Conservation (phyloP, 2,329 filamentous ascomycete species). For the Verticillium dahliae region DNA sequence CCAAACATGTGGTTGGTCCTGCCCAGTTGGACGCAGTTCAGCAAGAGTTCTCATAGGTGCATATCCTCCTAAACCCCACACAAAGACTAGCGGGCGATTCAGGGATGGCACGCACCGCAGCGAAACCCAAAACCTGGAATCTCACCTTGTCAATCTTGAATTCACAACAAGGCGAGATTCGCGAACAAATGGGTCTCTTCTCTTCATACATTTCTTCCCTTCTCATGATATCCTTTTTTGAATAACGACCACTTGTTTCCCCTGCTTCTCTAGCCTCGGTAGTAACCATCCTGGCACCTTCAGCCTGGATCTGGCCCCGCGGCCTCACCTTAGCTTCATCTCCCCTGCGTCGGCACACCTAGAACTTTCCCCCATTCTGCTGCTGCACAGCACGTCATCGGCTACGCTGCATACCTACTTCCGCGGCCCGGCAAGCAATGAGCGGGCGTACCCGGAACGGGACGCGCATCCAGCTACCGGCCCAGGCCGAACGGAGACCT, state of each 20-base stretch:
- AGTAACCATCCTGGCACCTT: neutral
- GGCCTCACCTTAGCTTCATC: neutral
- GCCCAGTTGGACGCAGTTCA: neutral
- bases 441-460: constrained; percentile 8
- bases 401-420: neutral
- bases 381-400: neutral
- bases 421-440: constrained; percentile 10
- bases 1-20: neutral
- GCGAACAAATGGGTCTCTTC: neutral
- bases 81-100: neutral
- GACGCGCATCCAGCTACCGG: constrained; percentile 10
- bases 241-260: too few species aligned
- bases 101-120: neutral
- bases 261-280: neutral
- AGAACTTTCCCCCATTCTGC: neutral
- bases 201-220: neutral
- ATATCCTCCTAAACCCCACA: neutral
- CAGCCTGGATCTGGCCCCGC: neutral
- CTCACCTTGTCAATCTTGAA: neutral
- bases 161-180: neutral
- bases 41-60: neutral
- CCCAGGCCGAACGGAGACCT: constrained; percentile 23
- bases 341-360: neutral
- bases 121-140: neutral
- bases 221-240: neutral